Evolutionary conservation across 2,329 filamentous ascomycete genomes (phyloP), one percentile per base, ranked within the genome.

Genomic region (Calonectria leucothoes): DNA sequence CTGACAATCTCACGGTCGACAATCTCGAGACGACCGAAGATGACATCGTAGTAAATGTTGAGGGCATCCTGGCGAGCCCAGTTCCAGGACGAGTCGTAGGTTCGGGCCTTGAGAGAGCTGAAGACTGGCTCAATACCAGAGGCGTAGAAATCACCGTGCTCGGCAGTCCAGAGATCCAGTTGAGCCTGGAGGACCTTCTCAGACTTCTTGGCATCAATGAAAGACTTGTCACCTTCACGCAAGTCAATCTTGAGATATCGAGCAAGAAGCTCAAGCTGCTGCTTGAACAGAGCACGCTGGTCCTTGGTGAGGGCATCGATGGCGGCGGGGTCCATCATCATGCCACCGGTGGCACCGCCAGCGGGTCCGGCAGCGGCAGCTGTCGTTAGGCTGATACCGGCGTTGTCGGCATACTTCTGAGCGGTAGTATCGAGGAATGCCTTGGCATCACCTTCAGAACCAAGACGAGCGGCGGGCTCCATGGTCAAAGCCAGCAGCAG

Each of bases 311-410:
- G 90, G 17, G 97, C 97, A 84, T 99, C 97, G 76, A 99, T 93
- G 67, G 97, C 97, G 48, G 96, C 97, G 11, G 97, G 97, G 82
- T 99, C 97, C 96, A 99, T 98, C 95, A 99, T 98, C 97, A 99
- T 98, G 83, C 96, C 96, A 77, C 91, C 94, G 69, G 89, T 91
- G 71, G 89, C 91, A 74, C 91, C 93, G 74, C 90, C 94, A 69
- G 92, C 94, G 74, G 91, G 91, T 76, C 95, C 95, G 74, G 93
- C 93, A 66, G 93, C 91, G 31, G 94, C 90, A 33, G 94, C 92
- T 8, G 94, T 92, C 6, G 95, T 93, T 73, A 99, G 87, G 84
- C 89, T 97, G 84, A 99, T 93, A 74, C 97, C 97, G 57, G 94
- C 93, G 74, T 91, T 92, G 33, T 92, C 86, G 65, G 97, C 96